phyloP scores from a whole-genome alignment of 2,329 filamentous ascomycete genomes.

The Exophiala lecanii-corni region DNA sequence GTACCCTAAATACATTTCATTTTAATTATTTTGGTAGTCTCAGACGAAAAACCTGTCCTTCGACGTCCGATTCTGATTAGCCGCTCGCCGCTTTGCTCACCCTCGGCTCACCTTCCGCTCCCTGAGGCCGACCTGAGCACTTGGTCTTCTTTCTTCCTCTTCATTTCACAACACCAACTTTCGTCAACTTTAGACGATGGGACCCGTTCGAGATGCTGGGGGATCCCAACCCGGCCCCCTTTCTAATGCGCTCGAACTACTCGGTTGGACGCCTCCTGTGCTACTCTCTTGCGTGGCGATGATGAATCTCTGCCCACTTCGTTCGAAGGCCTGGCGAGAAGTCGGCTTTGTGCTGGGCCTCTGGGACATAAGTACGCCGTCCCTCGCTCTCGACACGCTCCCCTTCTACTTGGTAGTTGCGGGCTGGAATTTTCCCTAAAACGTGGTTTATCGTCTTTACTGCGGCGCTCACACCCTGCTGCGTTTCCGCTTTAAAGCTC shows the following conservation, averaged over 20 bases:
- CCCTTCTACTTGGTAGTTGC: slow-evolving; percentile 1
- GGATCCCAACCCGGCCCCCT: slow-evolving; percentile 4
- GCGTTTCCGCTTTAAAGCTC: slow-evolving; percentile 3
- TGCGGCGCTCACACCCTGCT: neutral
- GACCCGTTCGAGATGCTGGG: slow-evolving; percentile 4
- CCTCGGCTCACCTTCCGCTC: slow-evolving; percentile 1
- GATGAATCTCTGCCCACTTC: slow-evolving; percentile 11
- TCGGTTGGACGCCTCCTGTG: slow-evolving; percentile 3
- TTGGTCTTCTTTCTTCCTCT: neutral
- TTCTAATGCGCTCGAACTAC: slow-evolving; percentile 6
- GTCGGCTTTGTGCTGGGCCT: slow-evolving; percentile 8
- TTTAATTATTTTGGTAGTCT: slow-evolving; percentile 1
- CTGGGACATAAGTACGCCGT: slow-evolving; percentile 12
- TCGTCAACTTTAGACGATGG: slow-evolving; percentile 4
- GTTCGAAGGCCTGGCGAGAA: slow-evolving; percentile 11
- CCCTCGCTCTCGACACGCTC: slow-evolving; percentile 6
- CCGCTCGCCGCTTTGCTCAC: slow-evolving; percentile 3
- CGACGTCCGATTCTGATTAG: neutral
- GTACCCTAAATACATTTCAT: too few relatives aligned
- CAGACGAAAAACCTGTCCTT: neutral
- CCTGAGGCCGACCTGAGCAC: neutral
- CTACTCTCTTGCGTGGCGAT: slow-evolving; percentile 5
- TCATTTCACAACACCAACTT: slow-evolving; percentile 46
- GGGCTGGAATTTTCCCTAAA: slow-evolving; percentile 2
- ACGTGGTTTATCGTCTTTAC: slow-evolving; percentile 4